Evolutionary conservation across 2,329 filamentous ascomycete species (phyloP), one percentile per base, ranked within the genome.

Genomic region (Cordyceps farinosa): DNA sequence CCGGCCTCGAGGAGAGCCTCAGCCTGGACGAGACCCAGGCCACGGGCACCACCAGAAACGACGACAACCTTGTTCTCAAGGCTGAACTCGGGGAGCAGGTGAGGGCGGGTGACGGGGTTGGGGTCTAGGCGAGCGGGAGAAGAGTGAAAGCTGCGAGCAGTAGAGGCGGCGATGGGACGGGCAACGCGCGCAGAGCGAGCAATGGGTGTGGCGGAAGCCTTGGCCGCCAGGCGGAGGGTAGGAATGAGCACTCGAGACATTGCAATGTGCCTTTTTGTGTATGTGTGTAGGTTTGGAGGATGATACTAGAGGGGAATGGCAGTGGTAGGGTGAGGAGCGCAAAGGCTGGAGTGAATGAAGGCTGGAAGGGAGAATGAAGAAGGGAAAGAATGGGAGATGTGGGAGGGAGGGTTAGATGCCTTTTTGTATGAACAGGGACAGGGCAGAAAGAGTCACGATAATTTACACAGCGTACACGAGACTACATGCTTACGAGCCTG

Each of bases 1-100:
- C 91, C 91, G 10, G 90, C 90, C 74, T 95, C 90, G 45, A 94
- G 78, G 53, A 95, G 79, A 7, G 90, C 91, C 72, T 94, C 90
- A 48, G 89, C 85, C 73, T 94, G 90, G 29, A 89, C 88, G 47
- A 96, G 80, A 47, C 91, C 91, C 10, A 96, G 80, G 3, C 92
- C 91, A 65, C 90, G 84, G 8, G 87, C 91, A 63, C 84, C 91
- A 54, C 91, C 91, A 2, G 90, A 90, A 27, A 96, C 89, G 51
- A 92, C 76, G 60, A 93, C 82, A 17, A 93, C 87, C 74, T 89
- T 92, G 76, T 86, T 84, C 66, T 84, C 82, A 66, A 96, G 82
- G 70, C 83, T 88, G 79, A 95, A 95, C 71, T 95, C 91, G 51
- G 89, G 87, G 57, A 93, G 75, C 13, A 75, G 65, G 36, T 72